Percentiles rank a stretch among this genome's conserved stretches.
Evolutionary conservation across 73 alveolate species (phyloP).

Genomic region (Paramecium biaurelia): DNA sequence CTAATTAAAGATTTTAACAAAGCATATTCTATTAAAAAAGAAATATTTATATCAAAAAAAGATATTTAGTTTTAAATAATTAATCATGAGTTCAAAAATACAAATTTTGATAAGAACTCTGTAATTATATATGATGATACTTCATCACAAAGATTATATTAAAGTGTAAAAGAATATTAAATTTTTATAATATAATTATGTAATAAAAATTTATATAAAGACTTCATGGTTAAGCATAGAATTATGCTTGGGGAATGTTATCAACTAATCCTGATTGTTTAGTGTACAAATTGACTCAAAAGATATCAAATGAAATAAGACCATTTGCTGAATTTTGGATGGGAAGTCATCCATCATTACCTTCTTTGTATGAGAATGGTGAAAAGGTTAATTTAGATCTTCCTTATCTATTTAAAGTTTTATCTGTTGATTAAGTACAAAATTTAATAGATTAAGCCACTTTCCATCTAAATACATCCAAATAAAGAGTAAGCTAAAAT

Average conservation of each 20-base stretch:
- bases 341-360: conserved; percentile 98
- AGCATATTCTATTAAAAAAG: background rate
- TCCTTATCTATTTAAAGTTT: conserved; percentile 94
- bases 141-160: no score
- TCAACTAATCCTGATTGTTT: conserved; percentile 76
- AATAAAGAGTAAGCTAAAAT: conserved; percentile 86
- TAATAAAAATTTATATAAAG: conserved; percentile 5
- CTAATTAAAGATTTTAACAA: background rate
- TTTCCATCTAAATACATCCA: conserved; percentile 98
- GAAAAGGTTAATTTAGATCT: conserved; percentile 71
- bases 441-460: conserved; percentile 74
- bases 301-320: background rate
- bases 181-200: background rate
- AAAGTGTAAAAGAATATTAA: background rate
- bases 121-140: no score
- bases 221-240: conserved; percentile 64
- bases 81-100: background rate
- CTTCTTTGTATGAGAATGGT: conserved; percentile 76
- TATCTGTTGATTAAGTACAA: conserved; percentile 73
- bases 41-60: background rate
- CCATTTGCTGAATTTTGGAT: conserved; percentile 99
- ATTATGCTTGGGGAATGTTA: conserved; percentile 91
- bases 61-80: background rate
- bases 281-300: conserved; percentile 64
- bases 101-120: background rate